Conservation (phyloP, 495 filamentous ascomycete species). For the Cenococcum geophilum region DNA sequence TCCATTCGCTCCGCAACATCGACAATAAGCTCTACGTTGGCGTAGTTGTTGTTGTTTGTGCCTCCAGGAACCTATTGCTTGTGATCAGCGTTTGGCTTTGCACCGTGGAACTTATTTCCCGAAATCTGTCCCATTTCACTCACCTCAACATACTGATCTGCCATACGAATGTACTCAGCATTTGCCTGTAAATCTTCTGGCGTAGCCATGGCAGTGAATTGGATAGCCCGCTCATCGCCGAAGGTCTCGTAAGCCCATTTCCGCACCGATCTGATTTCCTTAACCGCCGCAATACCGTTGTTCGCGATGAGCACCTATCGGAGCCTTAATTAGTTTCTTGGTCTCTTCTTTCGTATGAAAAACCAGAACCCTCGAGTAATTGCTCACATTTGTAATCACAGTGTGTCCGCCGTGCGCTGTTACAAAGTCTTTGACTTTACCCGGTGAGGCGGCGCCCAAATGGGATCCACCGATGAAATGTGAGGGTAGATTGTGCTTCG, state of each 20-base stretch:
- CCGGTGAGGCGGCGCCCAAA: slow-evolving; percentile 67
- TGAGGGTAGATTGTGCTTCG: slow-evolving; percentile 70
- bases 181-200: slow-evolving; percentile 98
- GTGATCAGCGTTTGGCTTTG: slow-evolving; percentile 4
- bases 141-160: slow-evolving; percentile 97
- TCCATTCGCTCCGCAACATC: slow-evolving; percentile 98
- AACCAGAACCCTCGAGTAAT: not conserved
- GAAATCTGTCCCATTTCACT: slow-evolving; percentile 12
- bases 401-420: slow-evolving; percentile 85
- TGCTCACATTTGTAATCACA: slow-evolving; percentile 87
- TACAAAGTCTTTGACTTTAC: slow-evolving; percentile 92
- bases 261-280: slow-evolving; percentile 95
- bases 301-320: slow-evolving; percentile 93
- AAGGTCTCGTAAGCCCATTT: slow-evolving; percentile 99
- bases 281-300: slow-evolving; percentile 99
- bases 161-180: slow-evolving; percentile 99
- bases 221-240: slow-evolving; percentile 94
- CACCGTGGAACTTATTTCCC: not conserved
- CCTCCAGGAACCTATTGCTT: slow-evolving; percentile 69
- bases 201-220: slow-evolving; percentile 99
- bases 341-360: not conserved
- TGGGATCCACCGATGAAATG: slow-evolving; percentile 97
- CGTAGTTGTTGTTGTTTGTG: slow-evolving; percentile 99
- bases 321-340: not conserved
- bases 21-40: slow-evolving; percentile 98